A percentile compares a stretch with the other conserved stretches of the same genome.
These are phyloP conservation scores for Ceraceosorus guamensis DNA, from an alignment of 1,284 basidiomycete species.

Conservation along the genomic window DNA sequence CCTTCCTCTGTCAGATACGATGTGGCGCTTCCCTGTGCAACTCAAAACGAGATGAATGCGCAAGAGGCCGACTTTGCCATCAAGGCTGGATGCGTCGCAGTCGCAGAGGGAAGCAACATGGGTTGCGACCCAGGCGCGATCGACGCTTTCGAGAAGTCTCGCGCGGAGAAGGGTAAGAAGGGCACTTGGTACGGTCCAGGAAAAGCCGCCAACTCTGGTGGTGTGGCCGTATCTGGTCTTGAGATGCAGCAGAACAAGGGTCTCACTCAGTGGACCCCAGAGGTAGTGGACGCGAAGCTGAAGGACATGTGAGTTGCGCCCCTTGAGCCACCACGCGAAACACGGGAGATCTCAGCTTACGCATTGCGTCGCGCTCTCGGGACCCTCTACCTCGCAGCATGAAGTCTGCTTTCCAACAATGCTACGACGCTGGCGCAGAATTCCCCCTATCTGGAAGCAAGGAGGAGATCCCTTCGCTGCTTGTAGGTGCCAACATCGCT, in stretches of 20 bases:
- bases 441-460: constrained; percentile 51
- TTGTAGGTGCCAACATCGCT: constrained; percentile 68
- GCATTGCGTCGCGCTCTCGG: background rate
- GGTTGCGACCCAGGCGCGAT: constrained; percentile 58
- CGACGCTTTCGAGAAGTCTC: constrained; percentile 63
- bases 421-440: constrained; percentile 59
- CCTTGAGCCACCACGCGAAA: too few relatives aligned
- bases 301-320: constrained; percentile 57
- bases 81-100: constrained; percentile 64
- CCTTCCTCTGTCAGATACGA: constrained; percentile 49
- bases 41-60: constrained; percentile 68
- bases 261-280: constrained; percentile 60
- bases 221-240: constrained; percentile 59
- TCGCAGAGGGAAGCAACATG: constrained; percentile 68
- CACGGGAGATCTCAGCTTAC: too few relatives aligned
- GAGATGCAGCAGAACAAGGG: constrained; percentile 67
- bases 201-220: constrained; percentile 42
- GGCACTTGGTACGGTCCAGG: constrained; percentile 33
- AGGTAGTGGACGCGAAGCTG: constrained; percentile 65
- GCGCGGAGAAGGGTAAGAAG: constrained; percentile 51
- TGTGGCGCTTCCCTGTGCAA: constrained; percentile 68
- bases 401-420: constrained; percentile 61
- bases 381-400: constrained; percentile 50
- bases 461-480: constrained; percentile 57
- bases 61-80: constrained; percentile 66